Conservation (phyloP, 2,329 filamentous ascomycete species). For the Cladophialophora immunda region DNA sequence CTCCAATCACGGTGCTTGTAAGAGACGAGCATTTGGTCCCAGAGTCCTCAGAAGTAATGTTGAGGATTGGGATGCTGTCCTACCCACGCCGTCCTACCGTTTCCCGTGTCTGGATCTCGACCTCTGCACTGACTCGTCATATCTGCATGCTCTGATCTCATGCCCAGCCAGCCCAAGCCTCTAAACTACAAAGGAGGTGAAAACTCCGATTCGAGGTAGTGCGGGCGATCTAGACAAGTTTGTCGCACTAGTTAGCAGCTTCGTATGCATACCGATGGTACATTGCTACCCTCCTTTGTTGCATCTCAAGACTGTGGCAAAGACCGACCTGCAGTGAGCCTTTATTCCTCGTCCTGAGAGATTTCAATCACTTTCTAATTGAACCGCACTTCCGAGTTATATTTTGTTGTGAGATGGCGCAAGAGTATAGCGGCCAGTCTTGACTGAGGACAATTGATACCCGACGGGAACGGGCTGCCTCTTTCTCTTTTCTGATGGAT, state of each 20-base stretch:
- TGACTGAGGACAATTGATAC: conserved; percentile 40
- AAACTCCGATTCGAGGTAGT: conserved; percentile 7
- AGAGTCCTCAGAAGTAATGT: conserved; percentile 20
- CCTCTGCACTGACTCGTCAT: background rate
- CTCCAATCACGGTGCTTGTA: conserved; percentile 26
- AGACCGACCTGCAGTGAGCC: too few species aligned
- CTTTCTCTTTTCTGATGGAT: conserved; percentile 47
- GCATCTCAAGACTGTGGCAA: too few species aligned
- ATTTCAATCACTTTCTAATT: conserved; percentile 31
- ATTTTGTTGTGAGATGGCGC: conserved; percentile 30
- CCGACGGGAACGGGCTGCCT: conserved; percentile 56
- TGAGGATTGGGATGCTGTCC: conserved; percentile 26
- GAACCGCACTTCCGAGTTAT: conserved; percentile 31
- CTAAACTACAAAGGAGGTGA: background rate
- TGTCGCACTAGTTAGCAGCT: too few species aligned
- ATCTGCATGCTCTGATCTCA: background rate
- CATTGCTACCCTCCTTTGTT: too few species aligned
- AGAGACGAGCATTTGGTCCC: conserved; percentile 22
- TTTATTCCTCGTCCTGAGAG: conserved; percentile 21
- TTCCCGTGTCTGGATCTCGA: conserved; percentile 3
- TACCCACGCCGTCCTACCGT: background rate
- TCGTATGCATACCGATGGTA: too few species aligned
- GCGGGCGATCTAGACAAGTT: too few species aligned
- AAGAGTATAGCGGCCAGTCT: conserved; percentile 31
- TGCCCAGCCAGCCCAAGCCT: background rate